These are phyloP conservation scores for Juglanconis oblonga DNA, from an alignment of 2,329 filamentous ascomycete genomes.

Conservation along the genomic window DNA sequence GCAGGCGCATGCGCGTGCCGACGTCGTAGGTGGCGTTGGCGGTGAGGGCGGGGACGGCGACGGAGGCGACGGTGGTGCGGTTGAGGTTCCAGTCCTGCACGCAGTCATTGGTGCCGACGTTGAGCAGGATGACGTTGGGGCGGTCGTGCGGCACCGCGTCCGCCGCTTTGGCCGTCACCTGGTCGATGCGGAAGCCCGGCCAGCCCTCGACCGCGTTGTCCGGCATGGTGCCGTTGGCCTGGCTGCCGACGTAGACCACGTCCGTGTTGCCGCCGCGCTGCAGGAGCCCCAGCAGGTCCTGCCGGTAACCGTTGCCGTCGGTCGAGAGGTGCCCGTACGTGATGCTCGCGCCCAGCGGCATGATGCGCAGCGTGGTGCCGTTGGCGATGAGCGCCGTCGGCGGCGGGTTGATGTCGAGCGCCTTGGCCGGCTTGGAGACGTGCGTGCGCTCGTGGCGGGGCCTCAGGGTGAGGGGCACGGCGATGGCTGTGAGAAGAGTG, in stretches of 20 bases:
- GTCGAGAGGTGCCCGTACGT: conserved; percentile 35
- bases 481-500: conserved; percentile 6
- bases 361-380: conserved; percentile 35
- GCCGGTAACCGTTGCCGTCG: conserved; percentile 39
- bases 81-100: conserved; percentile 29
- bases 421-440: background rate
- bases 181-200: conserved; percentile 38
- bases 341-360: conserved; percentile 43
- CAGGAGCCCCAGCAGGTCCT: conserved; percentile 30
- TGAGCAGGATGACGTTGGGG: conserved; percentile 40
- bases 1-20: conserved; percentile 30
- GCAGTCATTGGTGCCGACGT: conserved; percentile 44
- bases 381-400: conserved; percentile 15
- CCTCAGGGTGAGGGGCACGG: conserved; percentile 7
- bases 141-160: conserved; percentile 28
- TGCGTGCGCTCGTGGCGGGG: background rate
- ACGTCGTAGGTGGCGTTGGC: conserved; percentile 17
- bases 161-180: conserved; percentile 34
- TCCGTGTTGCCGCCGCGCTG: conserved; percentile 28
- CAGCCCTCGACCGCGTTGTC: conserved; percentile 44
- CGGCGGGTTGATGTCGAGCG: conserved; percentile 5
- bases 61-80: conserved; percentile 1
- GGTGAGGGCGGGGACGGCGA: conserved; percentile 2
- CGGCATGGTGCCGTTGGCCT: conserved; percentile 35
- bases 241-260: conserved; percentile 41